These are phyloP conservation scores for Pleurozium schreberi DNA, from an alignment of 225 moss, liverwort and hornwort species.

Conservation along the genomic window DNA sequence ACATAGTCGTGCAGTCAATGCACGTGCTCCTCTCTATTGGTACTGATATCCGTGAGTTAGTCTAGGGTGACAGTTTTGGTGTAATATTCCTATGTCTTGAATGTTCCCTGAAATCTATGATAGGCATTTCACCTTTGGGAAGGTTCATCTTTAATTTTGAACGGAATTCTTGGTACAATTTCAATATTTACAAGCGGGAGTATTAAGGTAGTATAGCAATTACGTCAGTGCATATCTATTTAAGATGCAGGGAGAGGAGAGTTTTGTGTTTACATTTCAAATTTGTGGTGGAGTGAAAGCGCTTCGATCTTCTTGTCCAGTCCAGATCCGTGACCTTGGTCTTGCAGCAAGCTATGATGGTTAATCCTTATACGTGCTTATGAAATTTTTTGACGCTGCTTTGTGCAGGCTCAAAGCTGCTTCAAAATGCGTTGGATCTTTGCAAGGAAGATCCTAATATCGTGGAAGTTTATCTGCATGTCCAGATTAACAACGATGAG, in stretches of 20 bases:
- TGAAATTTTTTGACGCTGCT: neutral
- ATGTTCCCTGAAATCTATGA: neutral
- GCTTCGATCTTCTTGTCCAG: neutral
- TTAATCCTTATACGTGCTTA: neutral
- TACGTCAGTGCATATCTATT: neutral
- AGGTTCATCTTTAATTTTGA: neutral
- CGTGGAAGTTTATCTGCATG: conserved; percentile 87
- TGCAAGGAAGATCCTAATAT: conserved; percentile 68
- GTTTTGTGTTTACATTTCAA: neutral
- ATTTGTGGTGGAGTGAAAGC: neutral
- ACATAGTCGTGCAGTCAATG: neutral
- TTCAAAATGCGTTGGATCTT: conserved; percentile 73
- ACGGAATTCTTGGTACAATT: neutral
- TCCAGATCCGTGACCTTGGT: neutral
- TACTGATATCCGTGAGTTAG: neutral
- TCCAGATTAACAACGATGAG: conserved; percentile 85
- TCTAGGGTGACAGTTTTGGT: neutral
- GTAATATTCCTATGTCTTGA: neutral
- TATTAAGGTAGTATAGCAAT: neutral
- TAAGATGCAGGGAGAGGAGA: neutral
- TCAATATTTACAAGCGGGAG: neutral
- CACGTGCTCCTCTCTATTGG: neutral
- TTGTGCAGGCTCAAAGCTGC: conserved; percentile 72
- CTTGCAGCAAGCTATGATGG: neutral
- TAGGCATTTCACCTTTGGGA: neutral